A percentile compares a stretch with the other conserved stretches of the same genome.
Conservation (phyloP, 2,329 filamentous ascomycete genomes). For the Colletotrichum liaoningense region DNA sequence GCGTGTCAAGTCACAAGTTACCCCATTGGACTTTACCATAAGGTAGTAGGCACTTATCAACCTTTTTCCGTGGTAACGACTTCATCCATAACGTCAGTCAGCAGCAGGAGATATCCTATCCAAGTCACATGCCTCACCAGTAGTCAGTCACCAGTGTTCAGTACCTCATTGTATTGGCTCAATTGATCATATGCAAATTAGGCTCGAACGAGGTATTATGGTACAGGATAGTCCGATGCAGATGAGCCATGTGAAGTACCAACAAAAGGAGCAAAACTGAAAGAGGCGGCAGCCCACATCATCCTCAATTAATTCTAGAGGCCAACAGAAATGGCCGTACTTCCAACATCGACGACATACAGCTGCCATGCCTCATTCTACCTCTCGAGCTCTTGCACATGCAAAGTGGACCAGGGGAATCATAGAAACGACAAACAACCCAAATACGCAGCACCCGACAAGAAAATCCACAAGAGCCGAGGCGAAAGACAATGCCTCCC, state of each 20-base stretch:
- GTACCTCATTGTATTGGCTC: background rate
- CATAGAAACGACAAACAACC: constrained; percentile 38
- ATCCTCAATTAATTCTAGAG: constrained; percentile 42
- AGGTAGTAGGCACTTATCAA: background rate
- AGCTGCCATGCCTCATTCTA: constrained; percentile 31
- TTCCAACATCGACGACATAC: constrained; percentile 29
- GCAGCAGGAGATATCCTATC: too few relatives aligned
- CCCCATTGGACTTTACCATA: too few relatives aligned
- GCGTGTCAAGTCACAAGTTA: background rate
- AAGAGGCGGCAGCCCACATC: constrained; percentile 30
- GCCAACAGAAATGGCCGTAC: constrained; percentile 38
- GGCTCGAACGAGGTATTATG: constrained; percentile 32
- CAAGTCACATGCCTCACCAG: background rate
- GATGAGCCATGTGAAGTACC: constrained; percentile 26
- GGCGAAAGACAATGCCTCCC: constrained; percentile 43
- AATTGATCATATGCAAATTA: constrained; percentile 34
- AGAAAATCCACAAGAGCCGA: constrained; percentile 50
- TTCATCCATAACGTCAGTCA: background rate
- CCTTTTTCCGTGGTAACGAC: background rate
- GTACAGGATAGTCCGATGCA: constrained; percentile 34
- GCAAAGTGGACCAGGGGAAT: constrained; percentile 40
- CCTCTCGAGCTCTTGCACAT: constrained; percentile 37
- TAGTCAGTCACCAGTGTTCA: background rate
- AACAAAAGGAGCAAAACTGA: constrained; percentile 8
- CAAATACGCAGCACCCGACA: constrained; percentile 44